A percentile compares a stretch with the other conserved stretches of the same genome.
These are phyloP conservation scores for Boletus semigastroideus DNA, from an alignment of 1,284 basidiomycete genomes.

Conservation along the genomic window DNA sequence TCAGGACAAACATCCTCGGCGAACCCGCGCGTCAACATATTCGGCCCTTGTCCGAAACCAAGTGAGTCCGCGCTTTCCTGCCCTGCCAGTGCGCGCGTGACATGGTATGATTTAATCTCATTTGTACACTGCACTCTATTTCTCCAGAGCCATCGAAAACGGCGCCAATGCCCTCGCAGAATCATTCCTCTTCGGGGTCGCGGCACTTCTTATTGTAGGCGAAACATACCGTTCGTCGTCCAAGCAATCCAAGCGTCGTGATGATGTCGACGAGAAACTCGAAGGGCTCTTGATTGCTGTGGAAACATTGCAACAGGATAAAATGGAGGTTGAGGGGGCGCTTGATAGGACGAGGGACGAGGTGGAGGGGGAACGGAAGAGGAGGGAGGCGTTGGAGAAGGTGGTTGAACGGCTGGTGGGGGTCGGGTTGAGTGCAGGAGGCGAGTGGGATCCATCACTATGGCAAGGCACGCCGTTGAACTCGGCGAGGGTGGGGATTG, in stretches of 20 bases:
- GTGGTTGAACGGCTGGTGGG: conserved; percentile 72
- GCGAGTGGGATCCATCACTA: conserved; percentile 50
- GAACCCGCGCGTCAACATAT: conserved; percentile 70
- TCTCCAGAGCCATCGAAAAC: conserved; percentile 82
- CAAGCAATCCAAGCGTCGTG: conserved; percentile 71
- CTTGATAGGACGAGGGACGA: conserved; percentile 38
- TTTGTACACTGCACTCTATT: too few relatives aligned
- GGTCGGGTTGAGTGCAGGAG: conserved; percentile 64
- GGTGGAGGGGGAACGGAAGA: conserved; percentile 21
- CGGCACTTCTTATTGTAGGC: conserved; percentile 71
- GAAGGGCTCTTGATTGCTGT: conserved; percentile 56
- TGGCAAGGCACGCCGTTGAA: conserved; percentile 56
- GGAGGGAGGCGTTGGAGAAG: conserved; percentile 63
- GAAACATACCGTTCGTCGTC: conserved; percentile 79
- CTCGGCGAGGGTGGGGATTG: conserved; percentile 43
- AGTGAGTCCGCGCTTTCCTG: conserved; percentile 43
- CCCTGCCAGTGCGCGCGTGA: too few relatives aligned
- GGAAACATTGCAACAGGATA: conserved; percentile 42
- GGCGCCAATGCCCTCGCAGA: conserved; percentile 86
- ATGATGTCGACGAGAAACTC: conserved; percentile 72
- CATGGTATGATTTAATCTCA: too few relatives aligned
- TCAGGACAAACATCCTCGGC: conserved; percentile 80
- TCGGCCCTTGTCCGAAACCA: conserved; percentile 80
- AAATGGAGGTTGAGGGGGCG: conserved; percentile 36
- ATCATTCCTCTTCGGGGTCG: conserved; percentile 83